Base-by-base conservation (phyloP, 2,329 filamentous ascomycete genomes). In the Elsinoe necatrix region DNA sequence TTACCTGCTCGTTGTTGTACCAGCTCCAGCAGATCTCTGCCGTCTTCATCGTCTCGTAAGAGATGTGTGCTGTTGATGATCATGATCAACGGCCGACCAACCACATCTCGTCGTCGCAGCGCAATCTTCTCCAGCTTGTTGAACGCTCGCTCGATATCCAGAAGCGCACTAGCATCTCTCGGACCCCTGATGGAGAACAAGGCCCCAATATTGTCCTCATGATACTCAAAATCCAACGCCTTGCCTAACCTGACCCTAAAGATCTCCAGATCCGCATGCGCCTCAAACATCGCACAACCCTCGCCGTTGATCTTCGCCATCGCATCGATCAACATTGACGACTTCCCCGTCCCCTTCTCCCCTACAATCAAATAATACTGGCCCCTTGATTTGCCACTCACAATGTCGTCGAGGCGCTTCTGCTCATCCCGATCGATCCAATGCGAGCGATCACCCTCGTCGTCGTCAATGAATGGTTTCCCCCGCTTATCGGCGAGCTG, bases 101-200 rank as follows among this genome's bases (percentile, higher is more conserved):
- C 70, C 58, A 70, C 74, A 29, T 78, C 75, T 43, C 90, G 78
- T 54, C 87, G 80, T 63, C 77, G 78, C 58, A 98, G 73, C 0
- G 93, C 93, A 6, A 97, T 89, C 71, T 98, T 98, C 68, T 98
- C 93, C 9, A 98, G 75, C 72, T 98, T 98, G 77, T 98, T 98
- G 69, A 98, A 85, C 0, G 93, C 93, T 25, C 93, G 83, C 69
- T 98, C 93, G 61, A 98, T 96, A 68, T 98, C 93, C 1, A 98
- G 78, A 31, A 98, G 76, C 3, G 93, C 90, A 0, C 89, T 95
- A 2, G 89, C 91, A 66, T 98, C 93, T 42, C 93, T 82, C 0
- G 93, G 93, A 0, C 93, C 93, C 27, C 87, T 83, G 66, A 98
- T 95, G 59, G 88, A 95, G 71, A 98, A 98, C 59, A 98, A 86